These are phyloP conservation scores for Piromyces finnis DNA, from an alignment of 192 early-diverging fungal species.

Conservation along the genomic window DNA sequence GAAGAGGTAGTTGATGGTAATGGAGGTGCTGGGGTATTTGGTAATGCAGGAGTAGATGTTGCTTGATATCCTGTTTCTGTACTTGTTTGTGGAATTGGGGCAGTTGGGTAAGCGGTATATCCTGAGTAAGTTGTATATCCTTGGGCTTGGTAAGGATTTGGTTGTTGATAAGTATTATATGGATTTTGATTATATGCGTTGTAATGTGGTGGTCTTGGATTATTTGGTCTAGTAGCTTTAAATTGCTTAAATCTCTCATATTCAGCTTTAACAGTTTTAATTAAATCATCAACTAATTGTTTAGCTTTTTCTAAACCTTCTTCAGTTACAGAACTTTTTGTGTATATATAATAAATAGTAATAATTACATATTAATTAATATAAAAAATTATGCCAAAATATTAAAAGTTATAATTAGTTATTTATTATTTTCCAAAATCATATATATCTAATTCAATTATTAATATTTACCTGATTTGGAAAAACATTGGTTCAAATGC, in stretches of 20 bases:
- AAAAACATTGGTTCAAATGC: conserved; percentile 64
- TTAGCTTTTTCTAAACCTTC: conserved; percentile 50
- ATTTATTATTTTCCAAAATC: too few species aligned
- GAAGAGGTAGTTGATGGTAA: not conserved
- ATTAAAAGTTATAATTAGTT: too few species aligned
- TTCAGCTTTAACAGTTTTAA: conserved; percentile 59
- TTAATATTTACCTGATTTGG: conserved; percentile 40
- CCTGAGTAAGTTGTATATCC: not conserved
- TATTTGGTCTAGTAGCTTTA: not conserved
- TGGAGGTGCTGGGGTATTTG: not conserved
- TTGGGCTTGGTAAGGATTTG: not conserved
- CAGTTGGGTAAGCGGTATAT: not conserved
- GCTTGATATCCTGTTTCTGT: not conserved
- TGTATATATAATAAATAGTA: too few species aligned
- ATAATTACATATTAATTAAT: too few species aligned
- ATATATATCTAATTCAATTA: too few species aligned
- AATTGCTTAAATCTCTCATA: conserved; percentile 30
- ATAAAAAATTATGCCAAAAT: too few species aligned
- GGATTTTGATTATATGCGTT: not conserved
- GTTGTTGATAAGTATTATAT: not conserved
- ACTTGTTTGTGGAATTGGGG: not conserved
- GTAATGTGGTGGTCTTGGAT: not conserved
- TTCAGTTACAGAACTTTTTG: conserved; percentile 34
- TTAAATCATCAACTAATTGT: conserved; percentile 50
- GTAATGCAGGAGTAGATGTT: too few species aligned